Evolutionary conservation across 805 yeast genomes (phyloP).

Genomic region (Barnettozyma pratensis): DNA sequence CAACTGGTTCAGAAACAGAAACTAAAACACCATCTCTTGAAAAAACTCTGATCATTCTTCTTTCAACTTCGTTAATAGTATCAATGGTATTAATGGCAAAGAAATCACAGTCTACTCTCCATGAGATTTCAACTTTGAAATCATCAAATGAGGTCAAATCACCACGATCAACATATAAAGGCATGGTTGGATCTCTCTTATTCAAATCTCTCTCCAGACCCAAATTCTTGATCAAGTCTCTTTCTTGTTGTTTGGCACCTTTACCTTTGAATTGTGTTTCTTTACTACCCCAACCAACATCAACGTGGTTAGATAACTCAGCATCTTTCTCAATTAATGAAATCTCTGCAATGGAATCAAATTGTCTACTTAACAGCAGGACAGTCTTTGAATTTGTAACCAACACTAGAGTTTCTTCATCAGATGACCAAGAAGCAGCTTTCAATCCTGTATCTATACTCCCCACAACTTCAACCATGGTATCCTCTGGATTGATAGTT

Average conservation of each 20-base stretch:
- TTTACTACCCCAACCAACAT: conserved; percentile 97
- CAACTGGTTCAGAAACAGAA: conserved; percentile 86
- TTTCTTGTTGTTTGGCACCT: conserved; percentile 78
- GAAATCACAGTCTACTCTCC: conserved; percentile 95
- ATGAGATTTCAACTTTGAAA: conserved; percentile 49
- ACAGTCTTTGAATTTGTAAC: conserved; percentile 59
- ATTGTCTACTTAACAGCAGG: conserved; percentile 63
- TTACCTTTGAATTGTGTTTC: conserved; percentile 96
- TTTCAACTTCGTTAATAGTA: conserved; percentile 31
- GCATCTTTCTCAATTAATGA: conserved; percentile 51
- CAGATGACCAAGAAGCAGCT: conserved; percentile 84
- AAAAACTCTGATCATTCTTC: conserved; percentile 83
- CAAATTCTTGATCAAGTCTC: conserved; percentile 47
- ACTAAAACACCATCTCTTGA: conserved; percentile 71
- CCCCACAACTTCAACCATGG: conserved; percentile 71
- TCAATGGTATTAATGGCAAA: conserved; percentile 65
- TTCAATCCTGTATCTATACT: conserved; percentile 70
- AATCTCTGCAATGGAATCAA: conserved; percentile 75
- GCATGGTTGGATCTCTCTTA: conserved; percentile 86
- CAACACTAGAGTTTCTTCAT: conserved; percentile 78
- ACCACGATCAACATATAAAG: conserved; percentile 67
- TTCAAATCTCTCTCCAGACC: conserved; percentile 64
- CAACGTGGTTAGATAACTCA: conserved; percentile 70
- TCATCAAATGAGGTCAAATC: conserved; percentile 51
- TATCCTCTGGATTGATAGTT: conserved; percentile 42